Evolutionary conservation across 2,329 filamentous ascomycete species (phyloP), one percentile per base, ranked within the genome.

Genomic region (Tolypocladium tundrense): DNA sequence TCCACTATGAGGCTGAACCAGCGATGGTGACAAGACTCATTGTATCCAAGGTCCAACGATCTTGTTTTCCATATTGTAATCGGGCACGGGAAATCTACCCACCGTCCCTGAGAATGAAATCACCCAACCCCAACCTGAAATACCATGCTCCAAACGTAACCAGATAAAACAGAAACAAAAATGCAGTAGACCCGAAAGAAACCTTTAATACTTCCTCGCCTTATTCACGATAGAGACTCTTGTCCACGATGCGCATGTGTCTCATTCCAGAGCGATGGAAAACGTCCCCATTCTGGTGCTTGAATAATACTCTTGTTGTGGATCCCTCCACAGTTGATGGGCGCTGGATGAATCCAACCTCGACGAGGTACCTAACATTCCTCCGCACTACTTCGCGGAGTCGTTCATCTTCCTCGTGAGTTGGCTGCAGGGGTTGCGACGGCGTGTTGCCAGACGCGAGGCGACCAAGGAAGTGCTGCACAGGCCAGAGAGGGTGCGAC

Each of bases 281-380:
- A 31, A 31, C 13, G 7, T 31, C 45, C 16, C 7, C 6, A 13
- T 48, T 19, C 5, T 4, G 24, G 2, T 21, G 11, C 24, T 27
- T 5, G 14, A 24, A 24, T 16, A 24, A 24, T 16, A 10, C 24
- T 9, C 4, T 27, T 4, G 5, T 31, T 4, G 7, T 1, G 16
- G 45, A 19, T 27, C 24, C 24, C 24, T 14, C 14, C 14, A 9
- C 14, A 5, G 7, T 14, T 10, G 45, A 48, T 31, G 24, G 45
- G 6, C 14, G 31, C 6, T 16, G 24, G 84, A 94, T 56, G 39
- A 63, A 62, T 2, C 57, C 58, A 24, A 61, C 57, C n/a, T 57
- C 45, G 43, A 42, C 54, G 16, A 62, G 57, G 53, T 62, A 62
- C 3, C 55, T 31, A 16, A 63, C 45, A 53, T 62, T 64, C 19